Base-by-base conservation (phyloP, 495 filamentous ascomycete genomes). In the Clavariopsis aquatica region DNA sequence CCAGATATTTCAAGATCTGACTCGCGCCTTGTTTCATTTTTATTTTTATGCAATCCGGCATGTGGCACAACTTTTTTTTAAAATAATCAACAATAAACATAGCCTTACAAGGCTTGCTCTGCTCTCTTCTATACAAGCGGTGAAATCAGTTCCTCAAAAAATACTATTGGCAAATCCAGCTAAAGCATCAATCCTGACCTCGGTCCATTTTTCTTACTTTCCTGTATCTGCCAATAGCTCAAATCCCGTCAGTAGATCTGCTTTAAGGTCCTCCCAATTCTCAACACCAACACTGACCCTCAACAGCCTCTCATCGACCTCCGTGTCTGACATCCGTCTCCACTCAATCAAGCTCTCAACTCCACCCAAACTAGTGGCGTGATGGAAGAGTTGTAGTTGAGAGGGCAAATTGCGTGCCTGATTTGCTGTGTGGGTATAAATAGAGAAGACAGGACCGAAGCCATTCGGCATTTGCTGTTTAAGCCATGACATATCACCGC, bases 271-370 rank as follows among this genome's bases (percentile, higher is more conserved):
- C 77, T 93, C 87, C 85, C 87, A 92, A 34, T 81, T 84, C 78
- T 98, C 94, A 19, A 96, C 78, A 0, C 94, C 94, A 47, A 96
- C 78, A 75, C 92, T 96, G 49, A 98, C 75, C 56, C 94, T 80
- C 74, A 96, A 71, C 72, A 98, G 73, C 66, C 84, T 77, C 68
- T 79, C 83, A 74, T 96, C 92, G 56, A 92, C 87, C 10, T 65
- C 79, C 15, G 74, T 52, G 80, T 98, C 94, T 57, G 83, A 86
- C 93, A 98, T 93, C 24, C 88, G 84, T 57, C 88, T 75, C 88
- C 90, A 92, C 79, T 94, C 91, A 71, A 98, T 89, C 81, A 97
- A 77, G 67, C 89, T 92, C 84, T 98, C 94, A 10, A 98, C 92
- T 1, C 93, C 92, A 3, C 94, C 94, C 6, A 98, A 76, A 74